Evolutionary conservation across 2,329 filamentous ascomycete species (phyloP).

Genomic region (Fusarium papillatum): DNA sequence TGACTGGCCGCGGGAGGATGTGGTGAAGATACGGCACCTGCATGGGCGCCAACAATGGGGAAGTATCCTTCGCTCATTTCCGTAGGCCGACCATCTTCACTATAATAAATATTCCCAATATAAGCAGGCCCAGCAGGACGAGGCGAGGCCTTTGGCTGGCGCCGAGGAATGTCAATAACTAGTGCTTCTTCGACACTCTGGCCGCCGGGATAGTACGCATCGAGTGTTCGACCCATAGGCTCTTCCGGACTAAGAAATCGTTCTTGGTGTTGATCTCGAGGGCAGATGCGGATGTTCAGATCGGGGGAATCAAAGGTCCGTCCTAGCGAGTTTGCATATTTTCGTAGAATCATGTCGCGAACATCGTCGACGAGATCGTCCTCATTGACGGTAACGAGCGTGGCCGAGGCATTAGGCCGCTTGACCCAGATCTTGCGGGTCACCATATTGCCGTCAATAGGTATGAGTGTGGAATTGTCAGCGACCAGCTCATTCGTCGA

Average conservation of each 20-base stretch:
- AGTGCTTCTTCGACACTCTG: conserved; percentile 92
- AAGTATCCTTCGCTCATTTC: conserved; percentile 88
- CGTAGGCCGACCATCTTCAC: conserved; percentile 74
- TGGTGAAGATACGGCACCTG: conserved; percentile 55
- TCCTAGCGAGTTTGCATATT: conserved; percentile 94
- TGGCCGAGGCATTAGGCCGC: conserved; percentile 86
- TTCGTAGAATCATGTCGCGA: conserved; percentile 90
- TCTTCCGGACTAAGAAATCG: conserved; percentile 89
- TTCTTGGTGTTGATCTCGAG: conserved; percentile 77
- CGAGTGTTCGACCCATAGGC: conserved; percentile 81
- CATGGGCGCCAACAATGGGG: conserved; percentile 69
- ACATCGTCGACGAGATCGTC: conserved; percentile 96
- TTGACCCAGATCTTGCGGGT: conserved; percentile 96
- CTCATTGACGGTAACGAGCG: conserved; percentile 86
- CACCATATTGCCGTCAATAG: conserved; percentile 66
- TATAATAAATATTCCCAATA: conserved; percentile 63
- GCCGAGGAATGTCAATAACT: conserved; percentile 87
- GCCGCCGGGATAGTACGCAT: conserved; percentile 87
- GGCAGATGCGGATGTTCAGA: conserved; percentile 81
- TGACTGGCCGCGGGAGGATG: conserved; percentile 57
- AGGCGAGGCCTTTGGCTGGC: conserved; percentile 83
- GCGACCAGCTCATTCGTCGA: conserved; percentile 37
- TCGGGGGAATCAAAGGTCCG: conserved; percentile 93
- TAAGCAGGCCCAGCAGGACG: conserved; percentile 57
- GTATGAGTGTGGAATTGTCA: conserved; percentile 41